phyloP scores from a whole-genome alignment of 2,329 filamentous ascomycete species.

The Drechslerella dactyloides region DNA sequence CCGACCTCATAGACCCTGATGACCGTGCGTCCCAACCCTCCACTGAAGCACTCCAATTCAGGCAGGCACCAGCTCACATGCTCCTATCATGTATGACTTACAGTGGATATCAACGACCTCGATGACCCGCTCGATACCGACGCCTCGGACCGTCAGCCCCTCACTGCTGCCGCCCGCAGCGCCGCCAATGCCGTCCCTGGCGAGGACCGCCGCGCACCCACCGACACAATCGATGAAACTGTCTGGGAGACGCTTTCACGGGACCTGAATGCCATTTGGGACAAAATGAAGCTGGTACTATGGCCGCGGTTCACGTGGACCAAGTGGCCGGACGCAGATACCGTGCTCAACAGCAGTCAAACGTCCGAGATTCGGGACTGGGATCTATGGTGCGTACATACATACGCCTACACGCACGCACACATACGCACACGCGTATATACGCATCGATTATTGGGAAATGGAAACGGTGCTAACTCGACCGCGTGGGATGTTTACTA shows the following conservation, averaged over 20 bases:
- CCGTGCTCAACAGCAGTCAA: constrained; percentile 65
- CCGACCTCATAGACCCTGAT: constrained; percentile 79
- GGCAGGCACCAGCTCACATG: constrained; percentile 45
- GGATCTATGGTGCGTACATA: constrained; percentile 77
- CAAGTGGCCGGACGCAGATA: constrained; percentile 72
- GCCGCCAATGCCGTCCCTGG: constrained; percentile 64
- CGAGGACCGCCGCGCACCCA: constrained; percentile 85
- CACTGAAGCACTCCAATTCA: neutral
- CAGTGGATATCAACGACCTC: constrained; percentile 87
- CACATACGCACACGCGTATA: no score
- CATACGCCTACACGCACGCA: neutral
- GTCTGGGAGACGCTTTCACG: constrained; percentile 97
- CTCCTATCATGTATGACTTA: constrained; percentile 48
- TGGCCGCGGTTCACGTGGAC: constrained; percentile 92
- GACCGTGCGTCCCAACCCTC: constrained; percentile 66
- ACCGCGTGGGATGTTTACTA: constrained; percentile 56
- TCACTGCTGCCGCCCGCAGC: constrained; percentile 76
- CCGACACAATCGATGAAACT: constrained; percentile 94
- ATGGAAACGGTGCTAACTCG: constrained; percentile 13
- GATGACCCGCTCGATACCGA: constrained; percentile 82
- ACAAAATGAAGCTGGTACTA: constrained; percentile 96
- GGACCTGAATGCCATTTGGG: constrained; percentile 91
- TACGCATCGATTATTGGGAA: neutral
- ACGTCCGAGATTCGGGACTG: constrained; percentile 69
- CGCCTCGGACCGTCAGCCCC: constrained; percentile 64